Conservation (phyloP, 306 rosid species). For the Astragalus glycyphyllos region DNA sequence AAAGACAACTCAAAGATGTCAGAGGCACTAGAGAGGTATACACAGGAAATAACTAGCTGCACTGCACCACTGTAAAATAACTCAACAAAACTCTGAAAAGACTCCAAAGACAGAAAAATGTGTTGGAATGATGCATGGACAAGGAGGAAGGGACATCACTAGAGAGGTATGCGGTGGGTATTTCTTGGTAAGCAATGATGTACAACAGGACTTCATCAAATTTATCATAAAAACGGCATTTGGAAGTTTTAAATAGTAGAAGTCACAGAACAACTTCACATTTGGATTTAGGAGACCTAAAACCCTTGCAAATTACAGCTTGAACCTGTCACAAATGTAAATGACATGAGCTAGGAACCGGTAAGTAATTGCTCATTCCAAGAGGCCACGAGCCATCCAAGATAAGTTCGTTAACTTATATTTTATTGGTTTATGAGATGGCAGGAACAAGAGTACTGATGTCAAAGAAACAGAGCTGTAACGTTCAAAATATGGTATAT, state of each 20-base stretch:
- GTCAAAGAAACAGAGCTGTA: not conserved
- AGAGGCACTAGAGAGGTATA: not conserved
- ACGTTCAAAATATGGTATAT: not conserved
- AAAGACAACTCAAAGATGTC: not conserved
- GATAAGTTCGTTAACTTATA: not conserved
- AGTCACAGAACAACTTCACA: not conserved
- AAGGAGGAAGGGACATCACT: not conserved
- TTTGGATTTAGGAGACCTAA: not conserved
- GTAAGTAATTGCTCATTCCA: not conserved
- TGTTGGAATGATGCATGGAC: not conserved
- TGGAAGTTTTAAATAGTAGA: not conserved
- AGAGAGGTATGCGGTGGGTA: not conserved
- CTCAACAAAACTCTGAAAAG: not conserved
- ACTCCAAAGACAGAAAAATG: not conserved
- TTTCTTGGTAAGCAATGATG: not conserved
- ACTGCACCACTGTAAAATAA: not conserved
- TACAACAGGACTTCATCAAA: not conserved
- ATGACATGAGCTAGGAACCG: not conserved
- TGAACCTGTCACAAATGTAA: not conserved
- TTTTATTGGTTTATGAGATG: not conserved
- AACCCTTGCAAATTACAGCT: not conserved
- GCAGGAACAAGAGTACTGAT: not conserved
- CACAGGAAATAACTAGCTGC: not conserved
- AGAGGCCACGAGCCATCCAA: constrained; percentile 18
- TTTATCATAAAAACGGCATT: not conserved